Conservation (phyloP, 2,329 filamentous ascomycete species). For the Fusarium proliferatum region DNA sequence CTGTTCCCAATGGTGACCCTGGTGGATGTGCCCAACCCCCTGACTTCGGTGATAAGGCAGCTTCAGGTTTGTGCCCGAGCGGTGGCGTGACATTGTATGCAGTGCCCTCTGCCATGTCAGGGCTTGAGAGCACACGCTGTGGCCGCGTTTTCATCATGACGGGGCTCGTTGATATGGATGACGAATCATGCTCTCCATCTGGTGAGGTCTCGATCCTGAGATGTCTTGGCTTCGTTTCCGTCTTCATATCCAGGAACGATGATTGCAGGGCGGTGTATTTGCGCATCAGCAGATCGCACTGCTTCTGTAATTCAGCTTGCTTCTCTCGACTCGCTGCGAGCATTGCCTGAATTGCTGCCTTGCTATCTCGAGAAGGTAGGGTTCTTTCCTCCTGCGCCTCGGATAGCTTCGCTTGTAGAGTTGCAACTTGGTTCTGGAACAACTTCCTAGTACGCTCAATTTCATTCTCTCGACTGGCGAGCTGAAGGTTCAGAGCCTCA, state of each 20-base stretch:
- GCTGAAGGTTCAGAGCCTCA: constrained; percentile 67
- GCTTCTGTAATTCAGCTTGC: constrained; percentile 65
- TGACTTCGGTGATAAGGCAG: constrained; percentile 45
- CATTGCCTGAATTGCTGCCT: constrained; percentile 56
- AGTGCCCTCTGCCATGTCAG: constrained; percentile 56
- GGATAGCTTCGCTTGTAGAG: constrained; percentile 59
- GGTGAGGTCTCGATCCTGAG: constrained; percentile 38
- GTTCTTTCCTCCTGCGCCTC: constrained; percentile 49
- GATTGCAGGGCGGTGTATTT: constrained; percentile 66
- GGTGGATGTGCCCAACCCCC: constrained; percentile 50
- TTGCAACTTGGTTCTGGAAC: constrained; percentile 62
- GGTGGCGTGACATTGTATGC: constrained; percentile 58
- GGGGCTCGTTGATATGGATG: constrained; percentile 54
- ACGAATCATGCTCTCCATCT: constrained; percentile 49
- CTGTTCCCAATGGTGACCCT: constrained; percentile 52
- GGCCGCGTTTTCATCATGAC: constrained; percentile 51
- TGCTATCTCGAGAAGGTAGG: constrained; percentile 44
- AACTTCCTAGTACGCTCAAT: constrained; percentile 55
- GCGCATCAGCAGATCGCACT: constrained; percentile 60
- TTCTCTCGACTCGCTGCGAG: constrained; percentile 64
- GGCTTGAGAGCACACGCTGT: constrained; percentile 58
- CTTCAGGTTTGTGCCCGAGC: constrained; percentile 50
- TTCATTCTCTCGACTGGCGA: constrained; percentile 63
- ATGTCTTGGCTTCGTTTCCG: constrained; percentile 43
- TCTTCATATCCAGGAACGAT: constrained; percentile 60